Percentiles rank a stretch among this genome's conserved stretches.
phyloP scores from a whole-genome alignment of 2,329 filamentous ascomycete genomes.

The Dactylonectria estremocensis region DNA sequence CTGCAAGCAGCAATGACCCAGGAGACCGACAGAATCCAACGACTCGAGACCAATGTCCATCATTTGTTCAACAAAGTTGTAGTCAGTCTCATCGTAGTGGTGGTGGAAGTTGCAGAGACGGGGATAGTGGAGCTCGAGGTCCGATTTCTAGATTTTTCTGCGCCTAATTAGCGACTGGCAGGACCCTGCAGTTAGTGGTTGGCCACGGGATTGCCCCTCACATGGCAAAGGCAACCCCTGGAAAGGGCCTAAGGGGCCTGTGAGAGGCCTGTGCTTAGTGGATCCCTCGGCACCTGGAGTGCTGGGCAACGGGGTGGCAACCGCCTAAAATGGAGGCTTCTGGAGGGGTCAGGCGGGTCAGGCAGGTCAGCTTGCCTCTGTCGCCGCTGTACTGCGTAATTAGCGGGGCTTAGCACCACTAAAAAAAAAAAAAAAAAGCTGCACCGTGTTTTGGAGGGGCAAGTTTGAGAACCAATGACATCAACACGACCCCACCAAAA shows the following conservation, averaged over 20 bases:
- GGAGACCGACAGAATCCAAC: not conserved
- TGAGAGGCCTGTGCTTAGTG: constrained; percentile 38
- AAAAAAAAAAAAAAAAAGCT: constrained; percentile 35
- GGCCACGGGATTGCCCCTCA: constrained; percentile 1
- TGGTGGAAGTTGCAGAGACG: not conserved
- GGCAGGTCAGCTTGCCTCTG: constrained; percentile 12
- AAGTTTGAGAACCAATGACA: constrained; percentile 47
- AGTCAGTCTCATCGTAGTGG: not conserved
- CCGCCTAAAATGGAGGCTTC: constrained; percentile 19
- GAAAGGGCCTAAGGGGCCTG: constrained; percentile 26
- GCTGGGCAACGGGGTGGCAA: constrained; percentile 22
- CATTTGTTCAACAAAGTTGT: not conserved
- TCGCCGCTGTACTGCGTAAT: constrained; percentile 5
- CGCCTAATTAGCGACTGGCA: not conserved
- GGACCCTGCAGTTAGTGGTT: no score
- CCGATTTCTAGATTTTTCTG: not conserved
- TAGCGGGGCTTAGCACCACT: constrained; percentile 20
- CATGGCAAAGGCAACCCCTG: constrained; percentile 30
- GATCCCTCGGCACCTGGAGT: constrained; percentile 31
- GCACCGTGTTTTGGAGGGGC: constrained; percentile 43
- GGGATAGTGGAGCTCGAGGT: not conserved
- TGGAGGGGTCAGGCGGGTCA: constrained; percentile 8
- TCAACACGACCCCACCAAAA: constrained; percentile 49
- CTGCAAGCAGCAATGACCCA: not conserved
- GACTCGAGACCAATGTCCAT: not conserved